Evolutionary conservation across 1,284 basidiomycete species (phyloP), one percentile per base, ranked within the genome.

Genomic region (Gymnopus androsaceus): DNA sequence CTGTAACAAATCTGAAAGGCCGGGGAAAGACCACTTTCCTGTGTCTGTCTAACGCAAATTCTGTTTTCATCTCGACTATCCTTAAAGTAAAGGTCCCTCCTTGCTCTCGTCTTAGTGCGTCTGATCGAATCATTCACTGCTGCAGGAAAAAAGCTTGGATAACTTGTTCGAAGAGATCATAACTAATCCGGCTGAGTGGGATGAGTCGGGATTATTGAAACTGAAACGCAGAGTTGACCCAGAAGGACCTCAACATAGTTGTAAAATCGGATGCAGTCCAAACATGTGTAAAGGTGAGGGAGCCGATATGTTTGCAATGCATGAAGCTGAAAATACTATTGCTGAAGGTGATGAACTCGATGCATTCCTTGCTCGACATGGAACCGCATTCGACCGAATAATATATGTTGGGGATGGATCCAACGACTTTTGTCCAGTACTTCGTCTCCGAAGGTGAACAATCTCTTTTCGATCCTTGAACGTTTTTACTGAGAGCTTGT

Each of bases 211-310:
- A 48, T 78, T 90, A 8, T 85, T 99, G 55, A 84, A 88, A 59
- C 76, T 99, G 53, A 79, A 82, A 27, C 81, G 95, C 21, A 82
- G 90, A 42, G 77, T 98, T 37, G 86, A 88, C 52, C 88, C 91
- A 14, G 69, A 77, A 38, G 88, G 84, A 1, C 84, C 85, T 4
- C 95, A 95, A 65, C 97, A 99, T 71, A 69, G 67, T 2, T 99
- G 96, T 75, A 79, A 76, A 51, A 81, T 98, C 52, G 96, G 96
- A 14, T 99, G 96, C 77, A 88, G 88, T 56, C 83, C 91, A 9
- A 99, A 99, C 76, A 98, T 99, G 95, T 99, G 96, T 81, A 99
- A 99, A 80, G 96, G 92, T 87, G 12, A 25, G 55, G 21, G 33
- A 56, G 31, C 15, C 38, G 0, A 4, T 21, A 5, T 52, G 36